Base-by-base conservation (phyloP, 768 basidiomycete species). In the Plicaturopsis crispa region DNA sequence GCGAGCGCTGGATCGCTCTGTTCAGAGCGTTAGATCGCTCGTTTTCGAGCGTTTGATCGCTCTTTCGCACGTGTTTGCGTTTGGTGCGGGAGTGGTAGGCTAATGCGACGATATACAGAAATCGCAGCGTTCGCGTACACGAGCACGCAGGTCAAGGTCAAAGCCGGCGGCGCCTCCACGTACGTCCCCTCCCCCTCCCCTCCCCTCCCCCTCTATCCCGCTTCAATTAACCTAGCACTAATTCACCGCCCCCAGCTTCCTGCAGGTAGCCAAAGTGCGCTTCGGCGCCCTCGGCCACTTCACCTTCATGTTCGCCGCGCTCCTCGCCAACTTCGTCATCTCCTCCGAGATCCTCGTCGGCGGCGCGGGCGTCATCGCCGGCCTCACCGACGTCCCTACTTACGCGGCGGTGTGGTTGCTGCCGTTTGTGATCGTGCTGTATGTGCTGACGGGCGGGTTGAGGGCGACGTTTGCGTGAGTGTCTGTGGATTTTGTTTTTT, bases 81-180 rank as follows among this genome's bases (percentile, higher is more conserved):
- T n/a, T n/a, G n/a, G n/a, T n/a, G n/a, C n/a, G n/a, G n/a, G n/a
- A n/a, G n/a, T n/a, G n/a, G n/a, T n/a, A n/a, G n/a, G n/a, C n/a
- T n/a, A n/a, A n/a, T n/a, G n/a, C n/a, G n/a, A n/a, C n/a, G n/a
- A n/a, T n/a, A n/a, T n/a, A n/a, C n/a, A n/a, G n/a, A n/a, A n/a
- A n/a, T n/a, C n/a, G n/a, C n/a, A n/a, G n/a, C n/a, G n/a, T n/a
- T n/a, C n/a, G n/a, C n/a, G n/a, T n/a, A n/a, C n/a, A n/a, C n/a
- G n/a, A n/a, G n/a, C n/a, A 59, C 62, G 3, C 61, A 62, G 32
- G 59, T 67, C 19, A 70, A 70, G 48, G 56, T 56, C 54, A 67
- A 66, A 26, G 66, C 65, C 0, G 66, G 63, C 24, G 62, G 60
- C 3, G 66, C 66, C 1, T 60, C 61, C 30, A 70, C 68, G n/a